Base-by-base conservation (phyloP, 129 eudicot species). In the Pittosporum tobira region DNA sequence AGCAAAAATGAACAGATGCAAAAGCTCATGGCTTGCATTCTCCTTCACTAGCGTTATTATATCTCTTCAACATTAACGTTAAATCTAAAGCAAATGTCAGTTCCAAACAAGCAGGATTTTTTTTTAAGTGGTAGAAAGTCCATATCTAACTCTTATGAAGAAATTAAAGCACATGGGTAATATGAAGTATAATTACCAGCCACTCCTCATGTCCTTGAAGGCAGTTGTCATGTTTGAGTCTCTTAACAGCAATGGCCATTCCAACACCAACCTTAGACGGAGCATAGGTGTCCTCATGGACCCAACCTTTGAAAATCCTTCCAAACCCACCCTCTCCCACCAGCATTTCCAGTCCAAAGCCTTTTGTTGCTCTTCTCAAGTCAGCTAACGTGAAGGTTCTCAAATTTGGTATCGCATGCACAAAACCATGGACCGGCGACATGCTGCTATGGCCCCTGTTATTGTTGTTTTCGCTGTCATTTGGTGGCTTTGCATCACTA, bases 231-330 rank as follows among this genome's bases (percentile, higher is more conserved):
- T 20, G 0, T 15, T 23, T 1, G 5, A 23, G 40, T 46, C 49
- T 71, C 59, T 77, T 77, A 22, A 77, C 52, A 24, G 78, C 82
- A 67, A 77, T 52, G 23, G 43, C 53, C 42, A 67, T 50, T 67
- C 78, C 78, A 38, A 26, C 45, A 18, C 78, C 72, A 11, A 24
- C 46, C 58, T 28, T 57, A 23, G 74, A 71, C 3, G 71, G 67
- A 34, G 74, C 49, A 7, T 27, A 75, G 0, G 68, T 63, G 9
- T 51, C 27, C 64, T 51, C 26, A 5, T 71, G 52, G 1, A 77
- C n/a, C 71, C 71, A 71, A 57, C 82, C 78, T 42, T 36, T 16
- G 48, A 51, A 69, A 5, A 61, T 48, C 20, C n/a, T 23, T 55
- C 79, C 76, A 60, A 48, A 69, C 10, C 20, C 38, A 27, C 67